phyloP scores from a whole-genome alignment of 1,284 basidiomycete genomes.

The Ustilago crameri region DNA sequence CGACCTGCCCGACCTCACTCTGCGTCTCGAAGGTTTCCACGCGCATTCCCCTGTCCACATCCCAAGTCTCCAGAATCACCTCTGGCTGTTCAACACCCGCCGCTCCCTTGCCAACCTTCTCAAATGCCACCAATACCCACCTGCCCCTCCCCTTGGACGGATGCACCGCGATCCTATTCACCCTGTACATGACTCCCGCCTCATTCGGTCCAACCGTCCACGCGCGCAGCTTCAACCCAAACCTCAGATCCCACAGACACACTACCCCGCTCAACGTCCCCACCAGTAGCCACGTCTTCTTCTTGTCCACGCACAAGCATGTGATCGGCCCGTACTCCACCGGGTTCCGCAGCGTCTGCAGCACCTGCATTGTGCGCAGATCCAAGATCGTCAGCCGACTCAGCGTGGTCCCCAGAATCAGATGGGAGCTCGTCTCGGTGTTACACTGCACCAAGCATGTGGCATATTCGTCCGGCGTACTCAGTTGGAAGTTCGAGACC shows the following conservation, averaged over 20 bases:
- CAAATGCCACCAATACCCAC: conserved; percentile 86
- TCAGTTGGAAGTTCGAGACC: conserved; percentile 67
- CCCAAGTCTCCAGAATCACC: conserved; percentile 62
- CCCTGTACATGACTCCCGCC: conserved; percentile 66
- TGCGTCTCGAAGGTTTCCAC: conserved; percentile 63
- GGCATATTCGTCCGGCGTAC: conserved; percentile 66
- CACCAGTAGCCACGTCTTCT: conserved; percentile 84
- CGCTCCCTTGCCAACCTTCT: conserved; percentile 59
- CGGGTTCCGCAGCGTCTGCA: conserved; percentile 83
- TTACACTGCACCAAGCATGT: conserved; percentile 59
- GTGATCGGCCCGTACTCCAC: conserved; percentile 87
- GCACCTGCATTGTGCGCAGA: conserved; percentile 81
- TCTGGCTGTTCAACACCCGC: conserved; percentile 14
- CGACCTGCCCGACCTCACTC: background rate
- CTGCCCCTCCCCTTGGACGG: conserved; percentile 80
- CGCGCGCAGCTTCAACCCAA: conserved; percentile 85
- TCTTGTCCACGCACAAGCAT: conserved; percentile 79
- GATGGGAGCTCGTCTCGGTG: conserved; percentile 59
- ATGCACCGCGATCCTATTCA: conserved; percentile 81
- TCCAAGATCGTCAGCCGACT: conserved; percentile 83
- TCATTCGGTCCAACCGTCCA: conserved; percentile 76
- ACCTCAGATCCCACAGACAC: conserved; percentile 92
- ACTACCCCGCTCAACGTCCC: conserved; percentile 86
- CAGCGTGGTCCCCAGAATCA: conserved; percentile 86
- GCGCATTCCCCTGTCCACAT: conserved; percentile 67